phyloP scores from a whole-genome alignment of 495 filamentous ascomycete species.

The Penicillium angulare region DNA sequence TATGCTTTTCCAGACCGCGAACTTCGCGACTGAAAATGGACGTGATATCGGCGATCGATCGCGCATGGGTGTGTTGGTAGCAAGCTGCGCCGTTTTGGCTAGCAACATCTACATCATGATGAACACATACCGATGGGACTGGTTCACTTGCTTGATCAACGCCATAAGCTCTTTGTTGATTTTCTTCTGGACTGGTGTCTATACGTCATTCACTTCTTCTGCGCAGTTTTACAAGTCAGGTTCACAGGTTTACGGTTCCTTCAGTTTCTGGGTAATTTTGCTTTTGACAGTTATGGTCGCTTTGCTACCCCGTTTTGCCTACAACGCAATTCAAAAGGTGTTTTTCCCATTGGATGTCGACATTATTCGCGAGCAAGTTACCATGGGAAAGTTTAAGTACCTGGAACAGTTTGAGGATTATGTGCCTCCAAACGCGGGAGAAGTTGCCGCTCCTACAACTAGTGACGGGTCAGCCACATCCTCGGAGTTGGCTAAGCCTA shows the following conservation, averaged over 20 bases:
- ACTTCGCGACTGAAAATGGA: slow-evolving; percentile 66
- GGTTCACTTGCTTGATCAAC: slow-evolving; percentile 82
- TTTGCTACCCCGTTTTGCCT: slow-evolving; percentile 78
- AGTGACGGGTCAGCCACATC: slow-evolving; percentile 53
- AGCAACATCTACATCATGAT: slow-evolving; percentile 94
- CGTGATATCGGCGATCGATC: slow-evolving; percentile 69
- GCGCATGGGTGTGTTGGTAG: slow-evolving; percentile 82
- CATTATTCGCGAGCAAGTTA: slow-evolving; percentile 90
- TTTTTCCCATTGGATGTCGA: slow-evolving; percentile 91
- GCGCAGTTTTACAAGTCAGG: slow-evolving; percentile 76
- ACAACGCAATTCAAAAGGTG: slow-evolving; percentile 88
- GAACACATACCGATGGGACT: slow-evolving; percentile 98
- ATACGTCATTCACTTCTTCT: slow-evolving; percentile 66
- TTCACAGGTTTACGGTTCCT: slow-evolving; percentile 71
- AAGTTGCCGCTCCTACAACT: slow-evolving; percentile 16
- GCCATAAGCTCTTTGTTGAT: slow-evolving; percentile 79
- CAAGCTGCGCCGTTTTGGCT: slow-evolving; percentile 68
- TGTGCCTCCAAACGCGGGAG: slow-evolving; percentile 34
- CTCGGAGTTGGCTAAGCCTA: slow-evolving; percentile 64
- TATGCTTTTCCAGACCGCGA: slow-evolving; percentile 66
- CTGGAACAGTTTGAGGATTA: slow-evolving; percentile 53
- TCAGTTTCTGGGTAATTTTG: slow-evolving; percentile 83
- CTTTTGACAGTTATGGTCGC: slow-evolving; percentile 74
- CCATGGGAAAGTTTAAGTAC: slow-evolving; percentile 73
- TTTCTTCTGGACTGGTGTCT: slow-evolving; percentile 96